Conservation (phyloP, 2,329 filamentous ascomycete genomes). For the Xylaria sp. region DNA sequence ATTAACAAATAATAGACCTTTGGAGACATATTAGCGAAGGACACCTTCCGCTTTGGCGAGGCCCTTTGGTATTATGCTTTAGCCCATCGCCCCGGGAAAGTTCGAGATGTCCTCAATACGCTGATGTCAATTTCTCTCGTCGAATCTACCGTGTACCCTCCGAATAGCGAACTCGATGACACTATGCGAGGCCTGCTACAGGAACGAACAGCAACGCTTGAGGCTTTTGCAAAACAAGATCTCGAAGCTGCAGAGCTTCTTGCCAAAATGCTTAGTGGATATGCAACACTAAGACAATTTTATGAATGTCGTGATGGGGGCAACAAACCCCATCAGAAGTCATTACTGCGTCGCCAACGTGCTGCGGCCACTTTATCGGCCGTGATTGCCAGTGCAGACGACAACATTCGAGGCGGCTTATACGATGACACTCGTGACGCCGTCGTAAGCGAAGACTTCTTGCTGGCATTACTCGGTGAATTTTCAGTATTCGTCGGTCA, state of each 20-base stretch:
- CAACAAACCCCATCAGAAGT: constrained; percentile 53
- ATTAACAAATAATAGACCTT: constrained; percentile 72
- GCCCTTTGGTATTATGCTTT: constrained; percentile 92
- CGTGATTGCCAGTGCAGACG: constrained; percentile 86
- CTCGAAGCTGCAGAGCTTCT: constrained; percentile 84
- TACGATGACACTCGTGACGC: constrained; percentile 84
- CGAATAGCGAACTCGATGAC: constrained; percentile 75
- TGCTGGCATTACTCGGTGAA: constrained; percentile 86
- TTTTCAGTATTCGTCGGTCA: constrained; percentile 79
- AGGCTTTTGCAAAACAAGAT: constrained; percentile 77
- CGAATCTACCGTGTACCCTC: constrained; percentile 83
- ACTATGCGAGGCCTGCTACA: constrained; percentile 76
- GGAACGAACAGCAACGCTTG: constrained; percentile 76
- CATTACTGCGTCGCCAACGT: constrained; percentile 71
- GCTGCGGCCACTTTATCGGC: constrained; percentile 79
- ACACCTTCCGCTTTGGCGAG: constrained; percentile 82
- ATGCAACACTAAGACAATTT: constrained; percentile 89
- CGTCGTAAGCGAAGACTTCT: constrained; percentile 87
- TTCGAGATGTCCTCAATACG: constrained; percentile 85
- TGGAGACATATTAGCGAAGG: constrained; percentile 78
- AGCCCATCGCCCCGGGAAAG: constrained; percentile 79
- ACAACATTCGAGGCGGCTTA: constrained; percentile 90
- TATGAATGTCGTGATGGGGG: constrained; percentile 84
- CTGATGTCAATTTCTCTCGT: constrained; percentile 88
- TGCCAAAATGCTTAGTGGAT: constrained; percentile 87